These are phyloP conservation scores for Fagopyrum tataricum DNA, from an alignment of 148 eudicot species.

Conservation along the genomic window DNA sequence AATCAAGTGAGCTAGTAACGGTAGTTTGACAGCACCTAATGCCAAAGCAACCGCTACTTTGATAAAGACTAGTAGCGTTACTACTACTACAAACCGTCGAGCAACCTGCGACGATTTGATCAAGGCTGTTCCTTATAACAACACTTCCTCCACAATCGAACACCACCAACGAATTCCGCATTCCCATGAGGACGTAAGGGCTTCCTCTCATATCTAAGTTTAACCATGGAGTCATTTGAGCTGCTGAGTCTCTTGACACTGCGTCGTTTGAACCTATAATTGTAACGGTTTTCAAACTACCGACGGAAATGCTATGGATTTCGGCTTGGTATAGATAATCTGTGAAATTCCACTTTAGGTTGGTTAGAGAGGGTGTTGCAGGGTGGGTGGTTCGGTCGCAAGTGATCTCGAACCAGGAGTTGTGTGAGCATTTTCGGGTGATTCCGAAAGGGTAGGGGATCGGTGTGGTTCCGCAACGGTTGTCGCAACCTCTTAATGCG, in stretches of 20 bases:
- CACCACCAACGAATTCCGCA: background rate
- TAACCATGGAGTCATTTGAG: background rate
- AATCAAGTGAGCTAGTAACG: background rate
- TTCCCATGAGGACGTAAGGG: background rate
- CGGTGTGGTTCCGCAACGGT: no score
- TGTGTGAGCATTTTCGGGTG: no score
- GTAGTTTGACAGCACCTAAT: background rate
- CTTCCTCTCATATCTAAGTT: background rate
- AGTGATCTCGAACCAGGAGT: no score
- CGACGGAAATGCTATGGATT: background rate
- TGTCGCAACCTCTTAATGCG: no score
- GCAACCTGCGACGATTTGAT: background rate
- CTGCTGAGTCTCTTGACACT: no score
- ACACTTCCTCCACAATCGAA: background rate
- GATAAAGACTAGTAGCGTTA: background rate
- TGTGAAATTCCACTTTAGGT: background rate
- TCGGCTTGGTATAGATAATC: no score
- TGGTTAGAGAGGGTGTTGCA: no score
- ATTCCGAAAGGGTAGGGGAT: no score
- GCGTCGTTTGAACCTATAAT: no score
- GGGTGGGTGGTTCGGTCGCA: no score
- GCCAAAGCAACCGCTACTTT: background rate
- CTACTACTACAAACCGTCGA: background rate
- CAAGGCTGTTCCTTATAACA: background rate
- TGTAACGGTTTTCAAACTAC: no score